Evolutionary conservation across 148 eudicot species (phyloP), one percentile per base, ranked within the genome.

Genomic region (Silene conica): DNA sequence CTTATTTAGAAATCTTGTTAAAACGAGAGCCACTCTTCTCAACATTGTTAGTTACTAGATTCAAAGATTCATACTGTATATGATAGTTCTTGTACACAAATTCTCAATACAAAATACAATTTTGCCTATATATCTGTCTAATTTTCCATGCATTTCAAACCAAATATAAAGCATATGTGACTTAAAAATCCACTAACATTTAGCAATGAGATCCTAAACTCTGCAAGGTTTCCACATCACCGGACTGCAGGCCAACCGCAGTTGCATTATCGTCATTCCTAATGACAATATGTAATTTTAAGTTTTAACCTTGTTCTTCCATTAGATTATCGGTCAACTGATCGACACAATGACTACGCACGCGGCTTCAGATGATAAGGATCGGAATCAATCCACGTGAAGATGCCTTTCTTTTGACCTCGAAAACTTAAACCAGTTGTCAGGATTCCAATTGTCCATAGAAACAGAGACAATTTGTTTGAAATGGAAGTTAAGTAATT

Each of bases 381-480:
- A 64, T 19, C 19, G 21, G 73, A 46, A 18, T 63, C 14, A 43
- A 57, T 18, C 52, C 60, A 78, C 63, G 73, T 41, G 25, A 55
- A 58, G 71, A 28, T 6, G 18, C 41, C 7, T 1, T 1, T 63
- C 45, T 0, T 21, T 63, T 46, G 72, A 76, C 54, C 73, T 80
- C 13, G 58, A 56, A 80, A 45, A 50, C 74, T 22, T 57, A 73
- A 63, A 38, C 48, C 78, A 76, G 56, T 61, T 82, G 58, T 64
- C 31, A 16, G 55, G 26, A 31, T 57, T 84, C 19, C 64, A 59
- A 20, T 23, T 83, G 52, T 22, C 69, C 21, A 61, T 70, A 13
- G 41, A 63, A 45, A 22, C 80, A 25, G 63, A 57, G 60, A 59
- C 25, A 10, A 59, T 20, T 22, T 59, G 55, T 50, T 50, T 50